Conservation (phyloP, 164 flowering plant genomes). For the Akebia trifoliata region DNA sequence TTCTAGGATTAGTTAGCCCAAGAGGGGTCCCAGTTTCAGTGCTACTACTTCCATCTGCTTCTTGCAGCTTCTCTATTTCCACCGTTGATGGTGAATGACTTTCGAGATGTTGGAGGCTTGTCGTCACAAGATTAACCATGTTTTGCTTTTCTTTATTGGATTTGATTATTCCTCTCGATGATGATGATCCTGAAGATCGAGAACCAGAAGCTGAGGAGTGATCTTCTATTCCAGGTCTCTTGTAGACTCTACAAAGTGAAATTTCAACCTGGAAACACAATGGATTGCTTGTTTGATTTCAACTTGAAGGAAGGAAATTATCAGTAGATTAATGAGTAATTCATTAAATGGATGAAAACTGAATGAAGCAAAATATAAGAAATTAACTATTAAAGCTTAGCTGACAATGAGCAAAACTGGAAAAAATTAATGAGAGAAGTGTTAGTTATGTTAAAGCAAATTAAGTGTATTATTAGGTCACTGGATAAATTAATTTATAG, state of each 20-base stretch:
- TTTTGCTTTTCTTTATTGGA: constrained; percentile 1
- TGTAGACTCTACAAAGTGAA: constrained; percentile 89
- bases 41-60: constrained; percentile 37
- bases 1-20: constrained; percentile 29
- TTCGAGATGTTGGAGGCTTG: constrained; percentile 19
- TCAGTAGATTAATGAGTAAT: too few relatives aligned
- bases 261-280: constrained; percentile 81
- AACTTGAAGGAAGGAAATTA: too few relatives aligned
- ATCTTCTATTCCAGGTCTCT: constrained; percentile 85
- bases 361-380: too few relatives aligned
- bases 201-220: constrained; percentile 62
- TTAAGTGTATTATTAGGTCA: too few relatives aligned
- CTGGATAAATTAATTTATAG: too few relatives aligned
- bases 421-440: too few relatives aligned
- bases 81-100: constrained; percentile 11
- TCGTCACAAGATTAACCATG: constrained; percentile 10
- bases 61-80: constrained; percentile 22
- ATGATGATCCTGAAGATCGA: constrained; percentile 39
- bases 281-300: too few relatives aligned
- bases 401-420: too few relatives aligned
- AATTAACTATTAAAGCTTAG: too few relatives aligned
- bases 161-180: constrained; percentile 27
- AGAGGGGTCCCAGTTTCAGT: constrained; percentile 37
- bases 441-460: too few relatives aligned
- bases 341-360: too few relatives aligned